phyloP scores from a whole-genome alignment of 257 asterid species.

The Rauvolfia tetraphylla region DNA sequence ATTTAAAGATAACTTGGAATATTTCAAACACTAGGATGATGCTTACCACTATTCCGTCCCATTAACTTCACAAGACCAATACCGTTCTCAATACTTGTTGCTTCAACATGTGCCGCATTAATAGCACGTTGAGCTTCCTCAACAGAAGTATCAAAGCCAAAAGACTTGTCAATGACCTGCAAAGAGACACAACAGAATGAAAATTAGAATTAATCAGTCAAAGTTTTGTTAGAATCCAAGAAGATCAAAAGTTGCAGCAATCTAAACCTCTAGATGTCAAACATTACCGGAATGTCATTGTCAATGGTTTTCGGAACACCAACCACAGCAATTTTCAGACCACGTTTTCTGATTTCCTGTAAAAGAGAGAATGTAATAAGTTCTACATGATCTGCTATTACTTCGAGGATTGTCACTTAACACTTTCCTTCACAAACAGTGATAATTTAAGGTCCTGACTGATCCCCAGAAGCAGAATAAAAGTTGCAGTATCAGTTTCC shows the following conservation, averaged over 20 bases:
- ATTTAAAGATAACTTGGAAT: background rate
- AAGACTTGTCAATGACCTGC: constrained; percentile 87
- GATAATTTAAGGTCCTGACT: background rate
- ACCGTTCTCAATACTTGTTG: constrained; percentile 86
- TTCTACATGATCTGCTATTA: background rate
- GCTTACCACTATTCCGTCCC: constrained; percentile 85
- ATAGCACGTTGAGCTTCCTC: constrained; percentile 99
- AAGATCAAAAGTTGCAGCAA: background rate
- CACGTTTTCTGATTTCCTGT: constrained; percentile 78
- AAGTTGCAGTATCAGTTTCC: background rate
- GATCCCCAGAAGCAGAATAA: background rate
- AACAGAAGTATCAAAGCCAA: constrained; percentile 92
- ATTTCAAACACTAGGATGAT: background rate
- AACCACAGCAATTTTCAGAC: constrained; percentile 76
- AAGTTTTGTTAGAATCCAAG: background rate
- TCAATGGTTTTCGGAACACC: constrained; percentile 93
- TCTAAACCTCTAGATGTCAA: background rate
- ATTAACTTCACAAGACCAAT: constrained; percentile 87
- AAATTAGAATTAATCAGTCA: background rate
- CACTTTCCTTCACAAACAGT: background rate
- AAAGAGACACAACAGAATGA: constrained; percentile 12
- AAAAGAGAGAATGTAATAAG: constrained; percentile 1
- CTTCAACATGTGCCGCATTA: constrained; percentile 94
- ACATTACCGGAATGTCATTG: constrained; percentile 80
- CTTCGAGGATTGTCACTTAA: background rate